These are phyloP conservation scores for Pseudocercospora fuligena DNA, from an alignment of 2,329 filamentous ascomycete genomes.

Conservation along the genomic window DNA sequence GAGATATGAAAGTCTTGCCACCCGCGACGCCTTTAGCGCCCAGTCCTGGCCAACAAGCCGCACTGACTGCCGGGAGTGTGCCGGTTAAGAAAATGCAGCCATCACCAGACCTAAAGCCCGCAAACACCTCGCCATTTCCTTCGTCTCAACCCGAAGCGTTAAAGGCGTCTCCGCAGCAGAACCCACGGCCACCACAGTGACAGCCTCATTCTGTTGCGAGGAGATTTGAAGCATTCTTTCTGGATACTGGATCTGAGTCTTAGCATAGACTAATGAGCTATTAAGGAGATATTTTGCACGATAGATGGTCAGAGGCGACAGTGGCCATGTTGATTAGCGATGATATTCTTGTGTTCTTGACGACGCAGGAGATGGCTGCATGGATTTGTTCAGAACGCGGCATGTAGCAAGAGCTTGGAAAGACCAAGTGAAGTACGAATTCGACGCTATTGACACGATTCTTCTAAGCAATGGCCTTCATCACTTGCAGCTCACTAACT, in stretches of 20 bases:
- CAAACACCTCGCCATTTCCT: background rate
- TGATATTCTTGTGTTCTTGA: background rate
- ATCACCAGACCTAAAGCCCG: background rate
- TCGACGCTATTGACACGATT: background rate
- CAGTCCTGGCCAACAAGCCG: slow-evolving; percentile 33
- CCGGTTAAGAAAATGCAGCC: slow-evolving; percentile 38
- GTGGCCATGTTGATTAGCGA: background rate
- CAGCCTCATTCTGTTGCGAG: background rate
- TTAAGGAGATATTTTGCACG: background rate
- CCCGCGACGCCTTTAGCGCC: slow-evolving; percentile 35
- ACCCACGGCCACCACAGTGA: background rate
- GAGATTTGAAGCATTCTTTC: background rate
- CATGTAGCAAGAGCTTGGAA: background rate
- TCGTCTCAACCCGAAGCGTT: background rate
- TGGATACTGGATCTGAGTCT: background rate
- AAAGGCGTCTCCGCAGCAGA: slow-evolving; percentile 1
- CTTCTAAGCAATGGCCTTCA: background rate
- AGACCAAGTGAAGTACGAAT: background rate
- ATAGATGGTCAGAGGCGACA: background rate
- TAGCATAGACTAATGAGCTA: background rate
- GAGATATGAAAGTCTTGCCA: slow-evolving; percentile 32
- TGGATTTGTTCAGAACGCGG: background rate
- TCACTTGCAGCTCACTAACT: background rate
- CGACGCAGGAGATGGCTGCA: background rate
- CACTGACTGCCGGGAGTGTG: slow-evolving; percentile 32